Evolutionary conservation across 805 yeast genomes (phyloP).

Genomic region (Ogataea henricii): DNA sequence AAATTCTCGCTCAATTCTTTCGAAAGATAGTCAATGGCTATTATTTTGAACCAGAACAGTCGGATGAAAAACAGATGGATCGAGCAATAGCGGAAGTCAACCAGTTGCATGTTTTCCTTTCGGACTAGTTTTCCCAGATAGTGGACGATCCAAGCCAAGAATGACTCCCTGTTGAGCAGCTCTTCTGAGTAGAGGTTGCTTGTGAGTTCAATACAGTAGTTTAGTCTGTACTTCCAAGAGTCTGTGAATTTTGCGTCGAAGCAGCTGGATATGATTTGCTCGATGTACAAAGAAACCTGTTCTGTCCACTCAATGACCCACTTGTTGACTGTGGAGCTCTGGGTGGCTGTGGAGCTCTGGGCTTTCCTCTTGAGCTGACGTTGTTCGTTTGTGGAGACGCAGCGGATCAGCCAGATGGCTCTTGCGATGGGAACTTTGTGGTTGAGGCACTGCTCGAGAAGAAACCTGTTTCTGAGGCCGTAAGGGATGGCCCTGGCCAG

Average conservation of each 20-base stretch:
- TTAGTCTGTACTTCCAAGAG: slow-evolving; percentile 51
- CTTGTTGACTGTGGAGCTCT: slow-evolving; percentile 46
- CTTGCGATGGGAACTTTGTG: slow-evolving; percentile 74
- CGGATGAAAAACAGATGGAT: slow-evolving; percentile 52
- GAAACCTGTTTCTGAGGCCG: slow-evolving; percentile 72
- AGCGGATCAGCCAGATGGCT: slow-evolving; percentile 88
- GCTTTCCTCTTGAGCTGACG: slow-evolving; percentile 55
- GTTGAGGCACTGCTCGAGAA: slow-evolving; percentile 71
- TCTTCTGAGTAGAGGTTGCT: slow-evolving; percentile 70
- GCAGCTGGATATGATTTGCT: slow-evolving; percentile 49
- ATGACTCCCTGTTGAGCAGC: slow-evolving; percentile 60
- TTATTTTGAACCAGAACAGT: slow-evolving; percentile 71
- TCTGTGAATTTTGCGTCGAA: slow-evolving; percentile 30
- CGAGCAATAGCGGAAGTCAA: slow-evolving; percentile 28
- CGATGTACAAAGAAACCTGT: slow-evolving; percentile 66
- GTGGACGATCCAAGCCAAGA: slow-evolving; percentile 64
- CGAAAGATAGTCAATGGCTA: slow-evolving; percentile 55
- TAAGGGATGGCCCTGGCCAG: slow-evolving; percentile 85
- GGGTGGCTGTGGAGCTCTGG: slow-evolving; percentile 17
- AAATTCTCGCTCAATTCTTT: slow-evolving; percentile 67
- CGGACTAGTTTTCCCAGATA: slow-evolving; percentile 40
- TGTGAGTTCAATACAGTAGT: slow-evolving; percentile 59
- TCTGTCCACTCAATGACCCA: slow-evolving; percentile 92
- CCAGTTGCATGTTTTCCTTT: slow-evolving; percentile 14
- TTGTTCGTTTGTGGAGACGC: slow-evolving; percentile 80